Evolutionary conservation across 2,329 filamentous ascomycete genomes (phyloP).

Genomic region (Pseudogymnoascus sp.): DNA sequence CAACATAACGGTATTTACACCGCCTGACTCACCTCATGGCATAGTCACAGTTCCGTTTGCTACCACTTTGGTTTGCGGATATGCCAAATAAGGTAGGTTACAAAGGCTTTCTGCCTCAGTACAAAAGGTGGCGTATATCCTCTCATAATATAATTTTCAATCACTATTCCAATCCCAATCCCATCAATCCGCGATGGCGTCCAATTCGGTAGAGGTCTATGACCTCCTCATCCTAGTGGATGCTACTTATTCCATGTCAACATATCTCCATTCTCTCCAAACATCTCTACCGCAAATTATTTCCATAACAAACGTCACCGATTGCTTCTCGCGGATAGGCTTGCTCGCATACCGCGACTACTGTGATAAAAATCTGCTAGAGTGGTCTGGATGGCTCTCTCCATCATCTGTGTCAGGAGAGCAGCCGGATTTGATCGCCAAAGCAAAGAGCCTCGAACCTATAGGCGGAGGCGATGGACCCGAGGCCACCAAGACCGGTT

Average conservation of each 20-base stretch:
- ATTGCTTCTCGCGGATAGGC: constrained; percentile 43
- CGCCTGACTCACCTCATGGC: neutral
- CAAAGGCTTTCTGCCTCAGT: neutral
- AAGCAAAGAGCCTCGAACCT: constrained; percentile 30
- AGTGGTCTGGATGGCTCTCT: constrained; percentile 45
- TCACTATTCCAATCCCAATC: neutral
- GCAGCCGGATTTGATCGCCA: constrained; percentile 32
- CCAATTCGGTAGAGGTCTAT: constrained; percentile 21
- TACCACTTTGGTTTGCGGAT: neutral
- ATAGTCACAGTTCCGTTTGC: neutral
- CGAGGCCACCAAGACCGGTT: constrained; percentile 43
- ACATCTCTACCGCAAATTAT: constrained; percentile 44
- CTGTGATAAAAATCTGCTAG: constrained; percentile 28
- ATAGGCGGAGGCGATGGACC: constrained; percentile 37
- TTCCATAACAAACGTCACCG: constrained; percentile 41
- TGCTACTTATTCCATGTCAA: constrained; percentile 39
- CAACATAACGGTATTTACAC: neutral
- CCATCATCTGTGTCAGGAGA: constrained; percentile 10
- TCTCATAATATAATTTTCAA: neutral
- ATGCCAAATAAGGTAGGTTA: neutral
- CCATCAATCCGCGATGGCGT: neutral
- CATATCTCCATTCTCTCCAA: constrained; percentile 38
- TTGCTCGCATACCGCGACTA: constrained; percentile 47
- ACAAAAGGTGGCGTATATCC: neutral
- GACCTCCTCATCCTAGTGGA: constrained; percentile 43